Conservation (phyloP, 1,284 basidiomycete genomes). For the Moesziomyces aphidis region DNA sequence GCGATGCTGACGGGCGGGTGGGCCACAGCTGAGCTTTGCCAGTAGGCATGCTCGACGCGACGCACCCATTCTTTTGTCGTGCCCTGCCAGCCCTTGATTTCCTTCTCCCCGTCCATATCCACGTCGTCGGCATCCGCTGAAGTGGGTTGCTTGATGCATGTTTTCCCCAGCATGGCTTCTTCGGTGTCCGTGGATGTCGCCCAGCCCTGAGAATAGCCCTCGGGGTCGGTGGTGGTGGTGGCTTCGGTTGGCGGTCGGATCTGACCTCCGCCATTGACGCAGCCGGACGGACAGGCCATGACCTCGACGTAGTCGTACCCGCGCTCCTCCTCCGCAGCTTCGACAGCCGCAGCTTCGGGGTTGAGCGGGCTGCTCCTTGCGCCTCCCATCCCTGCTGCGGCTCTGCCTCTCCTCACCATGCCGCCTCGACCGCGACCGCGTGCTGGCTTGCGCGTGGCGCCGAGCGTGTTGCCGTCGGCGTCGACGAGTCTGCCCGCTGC, state of each 20-base stretch:
- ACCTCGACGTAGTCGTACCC: conserved; percentile 96
- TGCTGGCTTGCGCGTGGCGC: conserved; percentile 7
- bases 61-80: conserved; percentile 65
- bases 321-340: conserved; percentile 69
- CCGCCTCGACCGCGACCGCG: conserved; percentile 62
- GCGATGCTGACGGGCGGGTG: conserved; percentile 42
- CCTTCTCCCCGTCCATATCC: conserved; percentile 27
- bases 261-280: conserved; percentile 97
- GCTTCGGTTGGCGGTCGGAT: conserved; percentile 56
- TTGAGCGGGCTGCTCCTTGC: conserved; percentile 47
- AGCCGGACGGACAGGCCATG: conserved; percentile 98
- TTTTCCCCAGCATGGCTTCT: conserved; percentile 70
- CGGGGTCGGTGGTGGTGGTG: conserved; percentile 21
- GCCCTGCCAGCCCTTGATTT: conserved; percentile 63
- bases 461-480: conserved; percentile 24
- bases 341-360: conserved; percentile 8
- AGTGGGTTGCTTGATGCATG: conserved; percentile 68
- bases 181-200: conserved; percentile 4
- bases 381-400: conserved; percentile 64
- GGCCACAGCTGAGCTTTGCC: conserved; percentile 54
- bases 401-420: conserved; percentile 70
- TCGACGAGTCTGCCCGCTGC: conserved; percentile 49
- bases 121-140: conserved; percentile 69
- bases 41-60: conserved; percentile 62
- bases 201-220: conserved; percentile 36